Conservation (phyloP, 2,329 filamentous ascomycete species). For the Colletotrichum sp. region DNA sequence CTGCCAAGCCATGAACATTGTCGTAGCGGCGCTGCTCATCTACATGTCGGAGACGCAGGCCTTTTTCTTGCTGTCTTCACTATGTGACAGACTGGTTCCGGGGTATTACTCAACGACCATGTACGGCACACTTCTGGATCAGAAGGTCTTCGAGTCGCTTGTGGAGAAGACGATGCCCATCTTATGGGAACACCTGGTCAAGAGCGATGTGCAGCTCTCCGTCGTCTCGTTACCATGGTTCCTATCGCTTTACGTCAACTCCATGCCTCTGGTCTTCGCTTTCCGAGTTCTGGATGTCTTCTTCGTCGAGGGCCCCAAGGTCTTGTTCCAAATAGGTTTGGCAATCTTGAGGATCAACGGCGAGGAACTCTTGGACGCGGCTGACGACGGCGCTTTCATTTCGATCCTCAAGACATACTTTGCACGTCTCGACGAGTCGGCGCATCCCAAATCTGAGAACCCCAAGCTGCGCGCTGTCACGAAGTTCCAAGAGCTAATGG, state of each 20-base stretch:
- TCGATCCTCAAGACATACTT: conserved; percentile 96
- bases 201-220: conserved; percentile 94
- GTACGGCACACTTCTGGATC: conserved; percentile 96
- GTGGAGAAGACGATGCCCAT: conserved; percentile 99
- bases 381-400: conserved; percentile 96
- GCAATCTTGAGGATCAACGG: conserved; percentile 98
- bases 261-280: conserved; percentile 97
- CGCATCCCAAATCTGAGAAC: conserved; percentile 94
- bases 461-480: conserved; percentile 93
- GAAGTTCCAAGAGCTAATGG: conserved; percentile 97
- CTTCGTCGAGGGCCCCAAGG: conserved; percentile 96
- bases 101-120: conserved; percentile 99
- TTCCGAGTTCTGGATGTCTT: conserved; percentile 97
- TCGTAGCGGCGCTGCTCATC: conserved; percentile 95
- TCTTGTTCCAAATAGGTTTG: conserved; percentile 93
- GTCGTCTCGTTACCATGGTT: conserved; percentile 99
- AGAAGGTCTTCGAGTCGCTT: conserved; percentile 95
- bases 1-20: conserved; percentile 99
- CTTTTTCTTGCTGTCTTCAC: conserved; percentile 88
- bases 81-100: conserved; percentile 91
- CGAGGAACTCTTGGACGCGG: conserved; percentile 89
- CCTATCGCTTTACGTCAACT: conserved; percentile 97
- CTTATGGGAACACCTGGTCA: conserved; percentile 96
- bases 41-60: conserved; percentile 98
- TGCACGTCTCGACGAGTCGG: conserved; percentile 88